Conservation (phyloP, 192 early-diverging fungal species). For the Chytriomyces sp. region DNA sequence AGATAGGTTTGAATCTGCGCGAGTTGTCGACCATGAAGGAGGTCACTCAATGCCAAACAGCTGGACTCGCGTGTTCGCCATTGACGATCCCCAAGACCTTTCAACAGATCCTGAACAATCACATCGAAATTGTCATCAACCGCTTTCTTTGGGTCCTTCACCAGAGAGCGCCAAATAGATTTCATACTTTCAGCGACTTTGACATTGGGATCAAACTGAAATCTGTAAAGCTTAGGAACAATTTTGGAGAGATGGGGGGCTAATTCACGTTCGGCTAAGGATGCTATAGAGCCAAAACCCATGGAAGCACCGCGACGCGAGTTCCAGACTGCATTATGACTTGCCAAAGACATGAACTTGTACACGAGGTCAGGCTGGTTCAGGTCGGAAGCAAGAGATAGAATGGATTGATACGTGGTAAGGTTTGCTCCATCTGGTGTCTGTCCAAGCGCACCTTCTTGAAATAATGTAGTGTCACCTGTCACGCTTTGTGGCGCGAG, state of each 20-base stretch:
- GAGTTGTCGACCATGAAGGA: conserved; percentile 69
- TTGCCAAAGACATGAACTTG: conserved; percentile 90
- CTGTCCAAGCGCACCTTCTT: conserved; percentile 64
- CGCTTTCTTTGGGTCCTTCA: conserved; percentile 64
- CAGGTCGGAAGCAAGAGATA: conserved; percentile 89
- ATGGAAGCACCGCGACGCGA: conserved; percentile 85
- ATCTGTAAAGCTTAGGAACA: conserved; percentile 84
- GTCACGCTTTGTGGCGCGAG: conserved; percentile 60
- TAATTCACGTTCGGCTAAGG: conserved; percentile 77
- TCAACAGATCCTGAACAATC: conserved; percentile 81
- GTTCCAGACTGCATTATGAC: conserved; percentile 90
- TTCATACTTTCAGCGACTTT: conserved; percentile 88
- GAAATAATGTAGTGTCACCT: conserved; percentile 75
- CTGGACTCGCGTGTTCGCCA: conserved; percentile 85
- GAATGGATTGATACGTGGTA: conserved; percentile 62
- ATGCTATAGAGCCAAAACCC: conserved; percentile 78
- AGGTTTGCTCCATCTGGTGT: conserved; percentile 70
- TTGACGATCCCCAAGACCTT: conserved; percentile 73
- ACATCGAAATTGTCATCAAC: conserved; percentile 75
- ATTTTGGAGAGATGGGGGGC: conserved; percentile 75
- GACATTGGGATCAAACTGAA: conserved; percentile 88
- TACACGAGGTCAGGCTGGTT: conserved; percentile 93
- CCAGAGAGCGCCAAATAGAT: conserved; percentile 78
- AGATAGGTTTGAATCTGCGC: conserved; percentile 74
- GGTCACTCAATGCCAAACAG: conserved; percentile 71